phyloP scores from a whole-genome alignment of 2,329 filamentous ascomycete species.

The Trichoderma brevicompactum region DNA sequence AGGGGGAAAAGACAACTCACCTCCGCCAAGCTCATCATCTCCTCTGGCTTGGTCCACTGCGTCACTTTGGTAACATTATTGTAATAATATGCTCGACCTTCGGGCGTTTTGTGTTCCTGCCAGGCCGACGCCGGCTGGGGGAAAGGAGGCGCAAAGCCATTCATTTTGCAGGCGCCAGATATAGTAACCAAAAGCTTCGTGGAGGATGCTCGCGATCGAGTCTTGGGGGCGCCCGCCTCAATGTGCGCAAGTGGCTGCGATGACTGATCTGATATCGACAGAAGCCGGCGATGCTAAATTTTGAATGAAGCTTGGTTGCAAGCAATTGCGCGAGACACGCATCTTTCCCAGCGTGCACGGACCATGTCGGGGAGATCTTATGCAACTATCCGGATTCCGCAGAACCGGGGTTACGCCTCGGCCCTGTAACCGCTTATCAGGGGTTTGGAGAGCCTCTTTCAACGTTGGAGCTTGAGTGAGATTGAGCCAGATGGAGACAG shows the following conservation, averaged over 20 bases:
- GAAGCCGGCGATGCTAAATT: slow-evolving; percentile 19
- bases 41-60: slow-evolving; percentile 92
- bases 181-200: neutral
- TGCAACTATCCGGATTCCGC: slow-evolving; percentile 21
- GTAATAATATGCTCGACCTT: slow-evolving; percentile 90
- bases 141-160: slow-evolving; percentile 55
- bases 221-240: neutral
- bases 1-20: slow-evolving; percentile 50
- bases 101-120: slow-evolving; percentile 79
- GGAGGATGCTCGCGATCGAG: neutral
- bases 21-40: slow-evolving; percentile 83
- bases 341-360: slow-evolving; percentile 31
- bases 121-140: slow-evolving; percentile 64
- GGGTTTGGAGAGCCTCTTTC: neutral
- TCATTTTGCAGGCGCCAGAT: slow-evolving; percentile 53
- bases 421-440: slow-evolving; percentile 15
- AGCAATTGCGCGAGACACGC: slow-evolving; percentile 27
- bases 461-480: slow-evolving; percentile 8
- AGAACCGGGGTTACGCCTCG: slow-evolving; percentile 14
- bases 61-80: slow-evolving; percentile 84
- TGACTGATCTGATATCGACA: neutral
- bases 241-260: slow-evolving; percentile 16
- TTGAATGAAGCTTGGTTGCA: slow-evolving; percentile 6
- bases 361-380: slow-evolving; percentile 24
- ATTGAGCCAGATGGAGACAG: slow-evolving; percentile 1